These are phyloP conservation scores for Perkinsus marinus DNA, from an alignment of 169 alveolate genomes.

Conservation along the genomic window DNA sequence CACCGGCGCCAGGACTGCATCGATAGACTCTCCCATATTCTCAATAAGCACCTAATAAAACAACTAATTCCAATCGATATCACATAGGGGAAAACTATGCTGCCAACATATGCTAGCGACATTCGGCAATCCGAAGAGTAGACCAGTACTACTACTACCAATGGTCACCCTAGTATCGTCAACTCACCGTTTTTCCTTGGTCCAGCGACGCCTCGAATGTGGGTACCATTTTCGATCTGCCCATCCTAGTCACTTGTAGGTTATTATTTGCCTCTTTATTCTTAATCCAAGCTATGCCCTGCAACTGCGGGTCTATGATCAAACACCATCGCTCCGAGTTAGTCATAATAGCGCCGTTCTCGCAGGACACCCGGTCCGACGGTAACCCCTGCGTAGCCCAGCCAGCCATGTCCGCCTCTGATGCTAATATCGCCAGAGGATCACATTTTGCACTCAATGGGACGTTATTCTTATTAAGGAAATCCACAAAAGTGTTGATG, in stretches of 20 bases:
- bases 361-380: constrained; percentile 82
- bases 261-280: constrained; percentile 74
- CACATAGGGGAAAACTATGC: too few relatives aligned
- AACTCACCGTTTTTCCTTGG: constrained; percentile 50
- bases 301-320: constrained; percentile 90
- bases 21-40: constrained; percentile 78
- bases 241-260: constrained; percentile 59
- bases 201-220: constrained; percentile 61
- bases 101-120: too few relatives aligned
- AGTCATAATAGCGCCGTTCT: constrained; percentile 82
- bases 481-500: constrained; percentile 40
- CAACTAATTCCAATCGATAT: too few relatives aligned
- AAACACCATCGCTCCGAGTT: constrained; percentile 83
- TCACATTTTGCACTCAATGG: constrained; percentile 64
- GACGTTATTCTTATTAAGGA: constrained; percentile 52
- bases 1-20: constrained; percentile 82
- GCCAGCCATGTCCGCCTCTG: constrained; percentile 73
- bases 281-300: constrained; percentile 85
- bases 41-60: constrained; percentile 62
- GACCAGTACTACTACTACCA: too few relatives aligned
- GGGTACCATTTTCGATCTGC: constrained; percentile 44
- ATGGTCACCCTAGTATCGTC: too few relatives aligned
- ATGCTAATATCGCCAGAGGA: constrained; percentile 67
- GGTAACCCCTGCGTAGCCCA: constrained; percentile 82
- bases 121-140: too few relatives aligned